These are phyloP conservation scores for Iris pallida DNA, from an alignment of 116 monocot genomes.

Conservation along the genomic window DNA sequence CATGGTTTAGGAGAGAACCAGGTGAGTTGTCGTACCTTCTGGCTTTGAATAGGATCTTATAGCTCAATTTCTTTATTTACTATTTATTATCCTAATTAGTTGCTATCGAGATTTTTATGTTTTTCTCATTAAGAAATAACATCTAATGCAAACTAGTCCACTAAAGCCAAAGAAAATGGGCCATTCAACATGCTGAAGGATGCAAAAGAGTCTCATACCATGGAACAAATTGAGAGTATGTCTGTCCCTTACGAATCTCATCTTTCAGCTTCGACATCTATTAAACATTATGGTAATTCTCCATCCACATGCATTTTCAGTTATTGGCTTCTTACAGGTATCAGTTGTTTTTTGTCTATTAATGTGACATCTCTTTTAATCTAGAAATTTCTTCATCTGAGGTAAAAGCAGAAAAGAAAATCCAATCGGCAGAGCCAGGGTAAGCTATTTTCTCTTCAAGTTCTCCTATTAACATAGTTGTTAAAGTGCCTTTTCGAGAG, in stretches of 20 bases:
- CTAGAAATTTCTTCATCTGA: background rate
- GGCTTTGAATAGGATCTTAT: background rate
- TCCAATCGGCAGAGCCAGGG: background rate
- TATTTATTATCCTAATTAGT: background rate
- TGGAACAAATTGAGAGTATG: background rate
- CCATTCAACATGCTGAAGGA: background rate
- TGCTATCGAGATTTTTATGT: background rate
- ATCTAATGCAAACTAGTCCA: background rate
- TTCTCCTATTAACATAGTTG: no score
- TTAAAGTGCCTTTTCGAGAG: no score
- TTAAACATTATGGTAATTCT: conserved; percentile 10
- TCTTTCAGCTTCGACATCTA: conserved; percentile 6
- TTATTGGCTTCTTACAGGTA: background rate
- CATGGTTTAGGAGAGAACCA: conserved; percentile 4
- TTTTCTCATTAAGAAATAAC: background rate
- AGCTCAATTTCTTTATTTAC: background rate
- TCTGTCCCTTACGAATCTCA: background rate
- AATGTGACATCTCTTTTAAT: background rate
- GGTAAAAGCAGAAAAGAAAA: background rate
- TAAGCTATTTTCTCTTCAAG: background rate
- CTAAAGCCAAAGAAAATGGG: background rate
- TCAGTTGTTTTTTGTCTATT: background rate
- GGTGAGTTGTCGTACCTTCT: background rate
- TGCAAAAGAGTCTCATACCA: conserved; percentile 3
- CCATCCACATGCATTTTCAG: background rate